Evolutionary conservation across 805 yeast species (phyloP).

Genomic region (Myxozyma kluyveri): DNA sequence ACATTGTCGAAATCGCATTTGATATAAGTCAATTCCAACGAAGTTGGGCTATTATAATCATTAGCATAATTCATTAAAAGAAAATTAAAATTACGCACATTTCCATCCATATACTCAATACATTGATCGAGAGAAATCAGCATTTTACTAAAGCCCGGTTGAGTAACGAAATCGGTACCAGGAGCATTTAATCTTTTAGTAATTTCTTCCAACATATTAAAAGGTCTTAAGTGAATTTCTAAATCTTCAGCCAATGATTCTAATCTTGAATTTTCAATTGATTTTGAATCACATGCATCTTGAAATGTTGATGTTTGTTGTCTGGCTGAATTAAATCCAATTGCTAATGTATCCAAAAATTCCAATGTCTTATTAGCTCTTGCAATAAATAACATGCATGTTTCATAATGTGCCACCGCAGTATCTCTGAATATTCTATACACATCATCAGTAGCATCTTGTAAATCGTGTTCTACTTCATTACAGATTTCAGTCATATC

Average conservation of each 20-base stretch:
- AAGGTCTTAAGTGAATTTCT: conserved; percentile 51
- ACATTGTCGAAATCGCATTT: conserved; percentile 74
- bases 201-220: conserved; percentile 68
- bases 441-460: conserved; percentile 15
- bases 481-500: conserved; percentile 18
- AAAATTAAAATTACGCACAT: conserved; percentile 35
- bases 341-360: conserved; percentile 49
- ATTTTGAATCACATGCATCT: conserved; percentile 50
- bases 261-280: conserved; percentile 48
- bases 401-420: conserved; percentile 16
- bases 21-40: conserved; percentile 67
- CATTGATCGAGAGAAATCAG: conserved; percentile 64
- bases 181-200: conserved; percentile 67
- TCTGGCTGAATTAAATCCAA: conserved; percentile 57
- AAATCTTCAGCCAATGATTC: conserved; percentile 47
- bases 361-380: conserved; percentile 49
- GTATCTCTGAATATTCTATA: conserved; percentile 15
- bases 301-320: conserved; percentile 65
- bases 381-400: conserved; percentile 42
- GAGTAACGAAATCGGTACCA: conserved; percentile 64
- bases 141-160: conserved; percentile 53
- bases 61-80: not conserved
- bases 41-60: conserved; percentile 44
- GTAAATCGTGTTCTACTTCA: conserved; percentile 16
- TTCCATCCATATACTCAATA: conserved; percentile 54